Percentiles rank a stretch among this genome's conserved stretches.
phyloP scores from a whole-genome alignment of 2,329 filamentous ascomycete genomes.

The Colletotrichum euphorbiae region DNA sequence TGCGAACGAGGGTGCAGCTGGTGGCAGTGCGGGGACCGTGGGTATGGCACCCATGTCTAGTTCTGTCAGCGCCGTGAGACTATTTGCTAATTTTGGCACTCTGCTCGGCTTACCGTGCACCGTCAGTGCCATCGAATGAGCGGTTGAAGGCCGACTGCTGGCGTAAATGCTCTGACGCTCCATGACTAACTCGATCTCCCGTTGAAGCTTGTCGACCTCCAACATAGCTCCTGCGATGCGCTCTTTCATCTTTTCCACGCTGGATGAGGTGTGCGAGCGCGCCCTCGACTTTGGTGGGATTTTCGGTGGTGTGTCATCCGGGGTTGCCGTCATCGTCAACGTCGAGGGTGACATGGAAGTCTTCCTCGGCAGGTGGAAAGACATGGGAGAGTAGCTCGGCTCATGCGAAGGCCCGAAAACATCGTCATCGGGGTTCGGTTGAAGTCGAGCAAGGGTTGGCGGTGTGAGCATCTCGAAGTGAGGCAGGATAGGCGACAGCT shows the following conservation, averaged over 20 bases:
- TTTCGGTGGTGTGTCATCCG: conserved; percentile 49
- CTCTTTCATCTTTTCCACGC: conserved; percentile 64
- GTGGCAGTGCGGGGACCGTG: conserved; percentile 67
- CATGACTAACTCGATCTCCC: conserved; percentile 69
- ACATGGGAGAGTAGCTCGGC: conserved; percentile 63
- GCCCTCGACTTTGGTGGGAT: conserved; percentile 60
- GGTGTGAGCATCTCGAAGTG: conserved; percentile 57
- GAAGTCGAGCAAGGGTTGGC: conserved; percentile 42
- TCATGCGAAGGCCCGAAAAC: conserved; percentile 52
- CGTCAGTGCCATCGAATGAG: conserved; percentile 52
- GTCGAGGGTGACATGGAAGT: conserved; percentile 50
- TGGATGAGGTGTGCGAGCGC: conserved; percentile 59
- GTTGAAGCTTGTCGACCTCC: conserved; percentile 69
- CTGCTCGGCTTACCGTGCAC: conserved; percentile 30
- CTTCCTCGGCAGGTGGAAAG: conserved; percentile 67
- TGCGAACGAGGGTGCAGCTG: conserved; percentile 68
- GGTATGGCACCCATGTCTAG: conserved; percentile 64
- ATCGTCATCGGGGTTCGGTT: conserved; percentile 51
- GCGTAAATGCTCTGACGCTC: conserved; percentile 70
- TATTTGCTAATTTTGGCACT: conserved; percentile 22
- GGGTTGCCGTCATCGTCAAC: conserved; percentile 37
- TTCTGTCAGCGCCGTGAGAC: conserved; percentile 29
- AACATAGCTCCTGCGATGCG: conserved; percentile 68
- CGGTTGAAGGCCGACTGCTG: conserved; percentile 64
- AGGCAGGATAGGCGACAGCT: conserved; percentile 67